Percentiles rank a stretch among this genome's conserved stretches.
Evolutionary conservation across 202 grass and related monocot genomes (phyloP).

Genomic region (Carex arenaria): DNA sequence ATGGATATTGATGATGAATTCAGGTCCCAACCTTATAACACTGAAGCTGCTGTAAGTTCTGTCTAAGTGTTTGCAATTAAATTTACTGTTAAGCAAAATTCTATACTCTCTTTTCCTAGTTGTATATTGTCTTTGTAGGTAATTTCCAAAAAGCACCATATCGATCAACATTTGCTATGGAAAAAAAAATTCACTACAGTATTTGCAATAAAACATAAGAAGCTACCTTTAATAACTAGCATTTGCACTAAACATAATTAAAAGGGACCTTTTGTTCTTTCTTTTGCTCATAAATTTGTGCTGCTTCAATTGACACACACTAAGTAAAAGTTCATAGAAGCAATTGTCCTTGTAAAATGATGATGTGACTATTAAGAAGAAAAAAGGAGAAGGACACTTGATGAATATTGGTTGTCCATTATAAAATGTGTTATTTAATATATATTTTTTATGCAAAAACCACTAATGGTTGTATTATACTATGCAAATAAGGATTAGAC

Average conservation of each 20-base stretch:
- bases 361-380: not conserved
- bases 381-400: not conserved
- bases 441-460: not conserved
- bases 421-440: not conserved
- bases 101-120: not conserved
- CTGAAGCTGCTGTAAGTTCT: constrained; percentile 19
- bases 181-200: not conserved
- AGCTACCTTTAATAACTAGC: not conserved
- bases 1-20: constrained; percentile 51
- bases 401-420: not conserved
- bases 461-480: not conserved
- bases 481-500: not conserved
- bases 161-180: not conserved
- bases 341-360: not conserved
- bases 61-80: not conserved
- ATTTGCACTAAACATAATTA: not conserved
- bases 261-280: not conserved
- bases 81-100: not conserved
- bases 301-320: not conserved
- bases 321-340: not conserved
- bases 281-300: not conserved
- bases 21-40: constrained; percentile 11
- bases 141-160: not conserved
- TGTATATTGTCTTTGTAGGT: not conserved
- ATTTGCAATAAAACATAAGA: not conserved